A percentile compares a stretch with the other conserved stretches of the same genome.
phyloP scores from a whole-genome alignment of 1,139 yeast species.

The Debaryomyces sp. region DNA sequence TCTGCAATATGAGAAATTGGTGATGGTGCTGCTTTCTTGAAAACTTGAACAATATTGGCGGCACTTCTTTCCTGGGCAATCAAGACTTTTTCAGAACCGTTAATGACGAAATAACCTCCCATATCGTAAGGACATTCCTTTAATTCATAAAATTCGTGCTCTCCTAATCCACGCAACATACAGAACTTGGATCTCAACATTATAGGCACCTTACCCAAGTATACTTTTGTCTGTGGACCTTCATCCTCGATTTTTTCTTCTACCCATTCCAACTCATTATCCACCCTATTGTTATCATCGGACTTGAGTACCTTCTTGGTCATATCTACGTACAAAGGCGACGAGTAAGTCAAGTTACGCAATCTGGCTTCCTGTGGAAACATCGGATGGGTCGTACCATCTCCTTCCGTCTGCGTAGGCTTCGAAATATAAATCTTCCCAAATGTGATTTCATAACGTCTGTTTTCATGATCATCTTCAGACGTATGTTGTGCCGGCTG shows the following conservation, averaged over 20 bases:
- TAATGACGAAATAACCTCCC: conserved; percentile 98
- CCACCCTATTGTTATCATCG: conserved; percentile 63
- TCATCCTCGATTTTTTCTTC: conserved; percentile 58
- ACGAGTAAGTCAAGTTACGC: conserved; percentile 92
- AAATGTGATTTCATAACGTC: conserved; percentile 92
- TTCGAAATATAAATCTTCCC: conserved; percentile 96
- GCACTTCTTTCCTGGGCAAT: conserved; percentile 99
- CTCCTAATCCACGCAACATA: conserved; percentile 89
- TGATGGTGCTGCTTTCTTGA: conserved; percentile 96
- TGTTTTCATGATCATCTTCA: conserved; percentile 84
- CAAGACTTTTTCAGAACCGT: conserved; percentile 96
- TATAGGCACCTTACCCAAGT: conserved; percentile 95
- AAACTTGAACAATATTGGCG: conserved; percentile 97
- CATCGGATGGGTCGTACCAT: conserved; percentile 98
- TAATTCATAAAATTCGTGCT: conserved; percentile 90
- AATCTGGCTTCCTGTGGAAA: conserved; percentile 98
- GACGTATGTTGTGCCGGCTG: conserved; percentile 98
- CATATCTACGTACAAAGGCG: conserved; percentile 96
- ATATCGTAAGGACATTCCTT: conserved; percentile 99
- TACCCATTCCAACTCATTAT: conserved; percentile 75
- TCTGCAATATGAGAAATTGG: conserved; percentile 97
- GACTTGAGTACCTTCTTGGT: conserved; percentile 86
- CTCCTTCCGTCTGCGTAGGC: conserved; percentile 99
- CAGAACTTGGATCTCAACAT: conserved; percentile 97
- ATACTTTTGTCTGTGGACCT: conserved; percentile 69